These are phyloP conservation scores for Penicillium silybi DNA, from an alignment of 495 filamentous ascomycete genomes.

Conservation along the genomic window DNA sequence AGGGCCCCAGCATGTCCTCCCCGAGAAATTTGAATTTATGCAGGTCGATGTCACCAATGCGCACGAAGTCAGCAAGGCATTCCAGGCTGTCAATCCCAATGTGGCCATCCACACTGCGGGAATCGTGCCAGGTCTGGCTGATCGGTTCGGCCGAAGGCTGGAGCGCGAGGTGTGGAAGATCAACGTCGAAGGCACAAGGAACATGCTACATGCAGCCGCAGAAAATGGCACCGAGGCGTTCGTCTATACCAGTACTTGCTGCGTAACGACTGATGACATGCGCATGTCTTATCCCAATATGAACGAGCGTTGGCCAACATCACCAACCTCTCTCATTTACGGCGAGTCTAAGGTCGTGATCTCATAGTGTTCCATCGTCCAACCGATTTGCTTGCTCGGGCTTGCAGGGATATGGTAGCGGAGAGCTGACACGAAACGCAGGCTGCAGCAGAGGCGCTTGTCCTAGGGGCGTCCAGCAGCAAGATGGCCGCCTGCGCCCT, in stretches of 20 bases:
- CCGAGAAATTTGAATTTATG: constrained; percentile 27
- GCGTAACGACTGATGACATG: constrained; percentile 54
- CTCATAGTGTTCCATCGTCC: neutral
- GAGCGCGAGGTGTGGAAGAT: constrained; percentile 38
- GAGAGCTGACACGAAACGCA: constrained; percentile 11
- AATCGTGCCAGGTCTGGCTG: constrained; percentile 37
- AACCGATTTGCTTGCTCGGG: neutral
- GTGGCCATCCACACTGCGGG: constrained; percentile 47
- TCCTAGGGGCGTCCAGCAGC: constrained; percentile 45
- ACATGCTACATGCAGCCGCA: constrained; percentile 51
- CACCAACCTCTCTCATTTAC: constrained; percentile 49
- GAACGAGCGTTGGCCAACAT: constrained; percentile 49
- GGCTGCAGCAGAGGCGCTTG: constrained; percentile 53
- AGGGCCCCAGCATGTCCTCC: constrained; percentile 25
- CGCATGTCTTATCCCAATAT: constrained; percentile 48
- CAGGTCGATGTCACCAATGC: constrained; percentile 37
- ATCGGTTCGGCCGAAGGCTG: constrained; percentile 37
- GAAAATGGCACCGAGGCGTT: constrained; percentile 49
- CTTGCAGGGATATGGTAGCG: neutral
- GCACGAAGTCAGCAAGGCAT: constrained; percentile 23
- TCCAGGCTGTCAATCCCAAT: constrained; percentile 33
- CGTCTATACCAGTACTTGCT: constrained; percentile 55
- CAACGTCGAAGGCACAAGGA: constrained; percentile 57
- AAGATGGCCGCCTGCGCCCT: constrained; percentile 51
- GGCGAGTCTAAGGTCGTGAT: constrained; percentile 53